These are phyloP conservation scores for Mycena albidolilacea DNA, from an alignment of 768 basidiomycete species.

Conservation along the genomic window DNA sequence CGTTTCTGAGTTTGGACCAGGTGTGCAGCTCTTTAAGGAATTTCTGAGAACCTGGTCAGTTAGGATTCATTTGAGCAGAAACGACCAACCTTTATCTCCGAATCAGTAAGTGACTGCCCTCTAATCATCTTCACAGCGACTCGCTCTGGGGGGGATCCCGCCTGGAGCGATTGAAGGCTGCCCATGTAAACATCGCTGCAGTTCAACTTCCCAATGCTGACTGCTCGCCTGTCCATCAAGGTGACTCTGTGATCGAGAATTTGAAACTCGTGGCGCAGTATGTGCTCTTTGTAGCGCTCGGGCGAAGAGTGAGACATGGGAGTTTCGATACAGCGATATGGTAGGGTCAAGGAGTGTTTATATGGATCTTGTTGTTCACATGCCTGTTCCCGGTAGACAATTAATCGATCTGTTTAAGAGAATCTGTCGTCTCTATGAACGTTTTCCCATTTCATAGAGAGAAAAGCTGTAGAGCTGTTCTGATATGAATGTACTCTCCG, in stretches of 20 bases:
- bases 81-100: slow-evolving; percentile 14
- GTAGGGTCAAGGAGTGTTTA: too few relatives aligned
- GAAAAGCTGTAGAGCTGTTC: too few relatives aligned
- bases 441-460: too few relatives aligned
- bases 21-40: slow-evolving; percentile 14
- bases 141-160: background rate
- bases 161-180: background rate
- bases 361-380: too few relatives aligned
- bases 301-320: too few relatives aligned
- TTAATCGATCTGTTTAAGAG: too few relatives aligned
- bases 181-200: slow-evolving; percentile 12
- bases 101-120: slow-evolving; percentile 4
- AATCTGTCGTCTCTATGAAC: too few relatives aligned
- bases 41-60: slow-evolving; percentile 12
- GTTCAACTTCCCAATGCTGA: background rate
- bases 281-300: slow-evolving; percentile 4
- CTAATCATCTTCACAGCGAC: slow-evolving; percentile 19
- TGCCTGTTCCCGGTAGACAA: too few relatives aligned
- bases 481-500: too few relatives aligned
- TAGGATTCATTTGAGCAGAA: background rate
- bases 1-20: slow-evolving; percentile 12
- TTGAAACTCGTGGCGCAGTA: background rate
- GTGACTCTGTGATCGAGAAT: slow-evolving; percentile 13
- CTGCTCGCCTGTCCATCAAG: background rate
- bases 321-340: too few relatives aligned